Evolutionary conservation across 2,329 filamentous ascomycete genomes (phyloP).

Genomic region (Pseudopithomyces chartarum): DNA sequence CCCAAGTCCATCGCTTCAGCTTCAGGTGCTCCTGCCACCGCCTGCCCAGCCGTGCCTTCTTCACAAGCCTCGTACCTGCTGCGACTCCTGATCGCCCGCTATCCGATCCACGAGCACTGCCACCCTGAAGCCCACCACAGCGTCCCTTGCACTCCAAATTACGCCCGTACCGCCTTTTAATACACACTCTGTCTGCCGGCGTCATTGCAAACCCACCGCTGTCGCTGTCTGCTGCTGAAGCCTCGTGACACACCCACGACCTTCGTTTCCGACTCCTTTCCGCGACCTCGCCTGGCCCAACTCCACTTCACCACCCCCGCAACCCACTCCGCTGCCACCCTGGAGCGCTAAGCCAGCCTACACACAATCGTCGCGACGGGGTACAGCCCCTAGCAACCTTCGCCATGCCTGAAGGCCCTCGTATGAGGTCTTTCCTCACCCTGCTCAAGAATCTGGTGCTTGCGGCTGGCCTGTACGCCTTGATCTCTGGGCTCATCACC

Average conservation of each 20-base stretch:
- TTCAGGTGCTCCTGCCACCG: conserved; percentile 1
- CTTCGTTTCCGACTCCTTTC: conserved; percentile 2
- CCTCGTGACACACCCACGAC: neutral
- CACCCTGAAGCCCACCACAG: conserved; percentile 3
- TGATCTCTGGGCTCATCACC: conserved; percentile 49
- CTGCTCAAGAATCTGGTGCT: conserved; percentile 51
- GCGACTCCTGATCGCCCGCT: conserved; percentile 11
- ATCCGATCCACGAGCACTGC: conserved; percentile 14
- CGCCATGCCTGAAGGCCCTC: conserved; percentile 43
- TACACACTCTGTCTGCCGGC: neutral
- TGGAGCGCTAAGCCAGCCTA: conserved; percentile 17
- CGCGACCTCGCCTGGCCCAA: neutral
- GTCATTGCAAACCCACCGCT: neutral
- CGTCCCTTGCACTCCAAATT: neutral
- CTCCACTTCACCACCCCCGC: neutral
- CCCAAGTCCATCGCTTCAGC: conserved; percentile 18
- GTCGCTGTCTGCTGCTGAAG: neutral
- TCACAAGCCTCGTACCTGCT: conserved; percentile 2
- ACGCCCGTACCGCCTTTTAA: conserved; percentile 1
- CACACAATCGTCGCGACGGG: conserved; percentile 21
- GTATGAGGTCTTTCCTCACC: conserved; percentile 37
- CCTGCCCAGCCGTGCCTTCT: neutral
- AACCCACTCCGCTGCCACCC: neutral
- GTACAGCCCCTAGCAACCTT: conserved; percentile 15
- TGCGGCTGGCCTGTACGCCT: conserved; percentile 48